Base-by-base conservation (phyloP, 2,329 filamentous ascomycete genomes). In the Fusarium tricinctum region DNA sequence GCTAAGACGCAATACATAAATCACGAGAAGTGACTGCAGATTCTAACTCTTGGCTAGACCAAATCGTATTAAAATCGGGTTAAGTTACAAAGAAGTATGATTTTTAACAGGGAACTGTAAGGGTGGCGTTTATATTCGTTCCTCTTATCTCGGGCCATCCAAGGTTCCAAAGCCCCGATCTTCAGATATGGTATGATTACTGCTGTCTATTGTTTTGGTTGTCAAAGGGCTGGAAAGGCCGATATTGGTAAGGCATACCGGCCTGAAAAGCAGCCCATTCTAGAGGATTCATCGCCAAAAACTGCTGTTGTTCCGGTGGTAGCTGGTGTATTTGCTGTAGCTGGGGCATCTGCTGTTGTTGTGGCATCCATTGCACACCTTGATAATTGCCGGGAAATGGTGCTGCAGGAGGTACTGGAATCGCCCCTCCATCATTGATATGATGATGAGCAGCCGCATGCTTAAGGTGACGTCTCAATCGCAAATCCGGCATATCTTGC, bases 371-470 rank as follows among this genome's bases (percentile, higher is more conserved):
- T 19, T 17, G 35, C 35, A 33, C 3, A 33, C 7, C 30, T 33
- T 33, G 30, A 33, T 33, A 15, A 15, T 33, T 15, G 14, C 30
- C 30, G 14, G 30, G 30, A 15, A 33, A 14, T 38, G 35, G 35
- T n/a, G n/a, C 35, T 10, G 35, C 35, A n/a, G 17, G 17, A 5
- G 35, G 35, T n/a, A 17, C 35, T n/a, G n/a, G 17, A 38, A 38
- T n/a, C n/a, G 7, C 35, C 9, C n/a, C n/a, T 38, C n/a, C 8
- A 10, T n/a, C 9, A 38, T 38, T 10, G 7, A n/a, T 3, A 38
- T 5, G 15, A 38, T n/a, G 17, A n/a, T n/a, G 44, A 20, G 22
- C 48, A 45, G 33, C 50, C 20, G 39, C 49, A 45, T 56, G 47
- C 33, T 38, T 61, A 26, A 63, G 4, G 38, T 28, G 48, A 17